Conservation (phyloP, 176 grass and related monocot genomes). For the Typha latifolia region DNA sequence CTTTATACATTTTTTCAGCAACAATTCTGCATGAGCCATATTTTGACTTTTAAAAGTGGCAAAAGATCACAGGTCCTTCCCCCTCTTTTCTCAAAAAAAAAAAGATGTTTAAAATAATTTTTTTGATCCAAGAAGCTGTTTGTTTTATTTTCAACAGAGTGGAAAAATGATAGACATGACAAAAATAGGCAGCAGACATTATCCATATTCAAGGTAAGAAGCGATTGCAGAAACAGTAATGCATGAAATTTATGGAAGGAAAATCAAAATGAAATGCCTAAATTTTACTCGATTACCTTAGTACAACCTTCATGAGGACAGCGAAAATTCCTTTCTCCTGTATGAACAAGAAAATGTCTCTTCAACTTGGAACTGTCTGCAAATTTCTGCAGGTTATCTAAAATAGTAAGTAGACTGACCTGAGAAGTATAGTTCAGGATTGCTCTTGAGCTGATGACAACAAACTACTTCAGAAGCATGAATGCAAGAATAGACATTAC, state of each 20-base stretch:
- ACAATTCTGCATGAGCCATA: too few species aligned
- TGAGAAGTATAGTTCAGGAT: too few species aligned
- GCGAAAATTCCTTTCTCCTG: conserved; percentile 77
- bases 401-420: too few species aligned
- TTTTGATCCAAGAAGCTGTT: too few species aligned
- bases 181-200: background rate
- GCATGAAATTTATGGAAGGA: background rate
- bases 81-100: too few species aligned
- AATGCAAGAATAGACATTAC: conserved; percentile 16
- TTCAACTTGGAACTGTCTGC: conserved; percentile 96
- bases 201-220: background rate
- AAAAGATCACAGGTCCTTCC: too few species aligned
- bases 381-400: conserved; percentile 59
- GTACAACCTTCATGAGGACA: conserved; percentile 86
- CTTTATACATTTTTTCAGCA: too few species aligned
- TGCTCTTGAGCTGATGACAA: too few species aligned
- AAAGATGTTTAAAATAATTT: too few species aligned
- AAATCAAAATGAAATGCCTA: background rate
- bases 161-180: background rate
- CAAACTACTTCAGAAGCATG: too few species aligned
- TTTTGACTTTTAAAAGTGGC: too few species aligned
- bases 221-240: conserved; percentile 1
- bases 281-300: conserved; percentile 42
- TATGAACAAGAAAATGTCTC: conserved; percentile 93
- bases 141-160: too few species aligned